Conservation (phyloP, 2,329 filamentous ascomycete species). For the Botrytis tulipae region DNA sequence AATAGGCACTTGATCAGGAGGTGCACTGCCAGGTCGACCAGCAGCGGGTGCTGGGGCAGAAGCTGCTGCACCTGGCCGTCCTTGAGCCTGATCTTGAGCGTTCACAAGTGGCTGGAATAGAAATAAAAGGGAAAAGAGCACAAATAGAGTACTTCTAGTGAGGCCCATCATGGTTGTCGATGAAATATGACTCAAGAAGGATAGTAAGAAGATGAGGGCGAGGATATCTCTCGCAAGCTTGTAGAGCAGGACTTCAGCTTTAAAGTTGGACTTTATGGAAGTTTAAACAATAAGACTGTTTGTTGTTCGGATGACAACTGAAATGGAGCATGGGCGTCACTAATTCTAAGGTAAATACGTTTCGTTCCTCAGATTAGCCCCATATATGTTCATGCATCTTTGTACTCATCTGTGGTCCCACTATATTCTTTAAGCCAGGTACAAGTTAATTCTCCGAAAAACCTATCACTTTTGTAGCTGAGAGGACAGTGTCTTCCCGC, state of each 20-base stretch:
- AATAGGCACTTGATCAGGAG: not conserved
- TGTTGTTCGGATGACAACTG: not conserved
- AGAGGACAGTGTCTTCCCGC: not conserved
- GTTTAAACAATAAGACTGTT: not conserved
- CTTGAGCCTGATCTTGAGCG: conserved; percentile 16
- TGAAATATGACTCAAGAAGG: not conserved
- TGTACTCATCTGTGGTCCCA: not conserved
- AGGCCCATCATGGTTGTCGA: conserved; percentile 11
- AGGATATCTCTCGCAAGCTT: conserved; percentile 13
- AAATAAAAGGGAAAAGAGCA: not conserved
- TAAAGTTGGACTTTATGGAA: not conserved
- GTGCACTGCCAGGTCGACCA: not conserved
- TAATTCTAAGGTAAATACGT: not conserved
- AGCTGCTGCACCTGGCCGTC: not conserved
- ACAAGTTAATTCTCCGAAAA: not conserved
- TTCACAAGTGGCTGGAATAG: not conserved
- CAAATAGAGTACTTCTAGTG: conserved; percentile 11
- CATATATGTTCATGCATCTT: not conserved
- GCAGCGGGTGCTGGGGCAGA: conserved; percentile 2
- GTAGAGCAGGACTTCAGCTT: not conserved
- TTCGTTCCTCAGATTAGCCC: not conserved
- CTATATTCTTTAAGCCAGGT: not conserved
- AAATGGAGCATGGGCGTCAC: not conserved
- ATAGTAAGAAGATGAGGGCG: not conserved
- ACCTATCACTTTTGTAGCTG: not conserved